Conservation (phyloP, 2,329 filamentous ascomycete species). For the Ambrosiella cleistominuta region DNA sequence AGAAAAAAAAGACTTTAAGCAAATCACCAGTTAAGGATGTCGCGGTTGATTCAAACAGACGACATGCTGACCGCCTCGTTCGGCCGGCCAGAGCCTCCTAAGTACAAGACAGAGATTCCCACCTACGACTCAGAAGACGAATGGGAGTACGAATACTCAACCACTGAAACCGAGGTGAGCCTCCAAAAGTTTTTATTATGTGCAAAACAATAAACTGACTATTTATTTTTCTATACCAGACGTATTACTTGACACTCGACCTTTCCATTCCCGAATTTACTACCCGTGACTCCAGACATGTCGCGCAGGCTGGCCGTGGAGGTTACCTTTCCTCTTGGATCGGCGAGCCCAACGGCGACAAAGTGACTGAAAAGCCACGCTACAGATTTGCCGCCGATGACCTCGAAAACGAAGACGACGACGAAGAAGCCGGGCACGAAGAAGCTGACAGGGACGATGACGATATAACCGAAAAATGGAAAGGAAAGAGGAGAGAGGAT, state of each 20-base stretch:
- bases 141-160: conserved; percentile 52
- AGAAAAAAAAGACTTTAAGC: too few species aligned
- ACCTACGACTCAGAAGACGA: conserved; percentile 33
- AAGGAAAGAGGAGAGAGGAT: not conserved
- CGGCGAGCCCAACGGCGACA: conserved; percentile 10
- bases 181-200: not conserved
- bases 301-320: conserved; percentile 13
- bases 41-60: conserved; percentile 5
- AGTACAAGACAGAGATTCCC: conserved; percentile 6
- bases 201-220: not conserved
- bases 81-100: conserved; percentile 3
- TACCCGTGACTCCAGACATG: conserved; percentile 11
- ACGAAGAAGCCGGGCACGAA: conserved; percentile 20
- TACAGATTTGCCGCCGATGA: conserved; percentile 15
- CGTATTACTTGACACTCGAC: conserved; percentile 46
- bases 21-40: not conserved
- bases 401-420: conserved; percentile 18
- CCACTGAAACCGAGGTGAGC: conserved; percentile 41
- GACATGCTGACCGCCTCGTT: conserved; percentile 10
- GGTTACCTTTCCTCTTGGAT: conserved; percentile 18
- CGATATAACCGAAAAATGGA: not conserved
- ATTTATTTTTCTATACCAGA: conserved; percentile 25
- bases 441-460: conserved; percentile 17
- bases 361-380: conserved; percentile 3
- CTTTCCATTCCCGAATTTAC: conserved; percentile 41